Conservation (phyloP, 129 eudicot species). For the Dittrichia graveolens region DNA sequence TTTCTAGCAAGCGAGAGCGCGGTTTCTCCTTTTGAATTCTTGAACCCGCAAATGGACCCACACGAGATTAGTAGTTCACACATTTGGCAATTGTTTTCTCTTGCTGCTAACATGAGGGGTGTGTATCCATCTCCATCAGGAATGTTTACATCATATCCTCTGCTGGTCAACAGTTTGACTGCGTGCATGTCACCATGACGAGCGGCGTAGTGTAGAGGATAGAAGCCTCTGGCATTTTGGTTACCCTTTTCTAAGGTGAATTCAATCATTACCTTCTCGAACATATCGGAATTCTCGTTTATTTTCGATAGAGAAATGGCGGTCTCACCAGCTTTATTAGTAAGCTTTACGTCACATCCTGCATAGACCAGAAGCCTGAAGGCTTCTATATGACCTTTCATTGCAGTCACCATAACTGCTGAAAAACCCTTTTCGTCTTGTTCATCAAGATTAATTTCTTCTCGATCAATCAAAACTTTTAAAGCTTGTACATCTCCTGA, state of each 20-base stretch:
- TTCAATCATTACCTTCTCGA: slow-evolving; percentile 83
- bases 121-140: slow-evolving; percentile 82
- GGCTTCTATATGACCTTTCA: slow-evolving; percentile 74
- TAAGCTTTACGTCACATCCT: slow-evolving; percentile 70
- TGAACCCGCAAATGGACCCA: slow-evolving; percentile 59
- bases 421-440: slow-evolving; percentile 81
- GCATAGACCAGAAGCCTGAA: slow-evolving; percentile 79
- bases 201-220: slow-evolving; percentile 85
- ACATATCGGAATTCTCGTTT: slow-evolving; percentile 51
- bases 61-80: slow-evolving; percentile 60
- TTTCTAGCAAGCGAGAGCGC: slow-evolving; percentile 71
- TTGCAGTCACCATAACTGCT: slow-evolving; percentile 81
- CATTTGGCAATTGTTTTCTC: slow-evolving; percentile 60
- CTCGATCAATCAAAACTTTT: slow-evolving; percentile 46
- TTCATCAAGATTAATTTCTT: slow-evolving; percentile 50
- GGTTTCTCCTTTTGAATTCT: slow-evolving; percentile 70
- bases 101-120: slow-evolving; percentile 93
- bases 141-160: slow-evolving; percentile 78
- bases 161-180: slow-evolving; percentile 47
- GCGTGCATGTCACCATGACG: slow-evolving; percentile 73
- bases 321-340: slow-evolving; percentile 61
- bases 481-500: slow-evolving; percentile 64
- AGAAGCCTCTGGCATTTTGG: slow-evolving; percentile 64
- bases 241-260: slow-evolving; percentile 70
- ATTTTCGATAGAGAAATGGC: slow-evolving; percentile 59